Evolutionary conservation across 2,329 filamentous ascomycete genomes (phyloP), one percentile per base, ranked within the genome.

Genomic region (Dothistroma septosporum): DNA sequence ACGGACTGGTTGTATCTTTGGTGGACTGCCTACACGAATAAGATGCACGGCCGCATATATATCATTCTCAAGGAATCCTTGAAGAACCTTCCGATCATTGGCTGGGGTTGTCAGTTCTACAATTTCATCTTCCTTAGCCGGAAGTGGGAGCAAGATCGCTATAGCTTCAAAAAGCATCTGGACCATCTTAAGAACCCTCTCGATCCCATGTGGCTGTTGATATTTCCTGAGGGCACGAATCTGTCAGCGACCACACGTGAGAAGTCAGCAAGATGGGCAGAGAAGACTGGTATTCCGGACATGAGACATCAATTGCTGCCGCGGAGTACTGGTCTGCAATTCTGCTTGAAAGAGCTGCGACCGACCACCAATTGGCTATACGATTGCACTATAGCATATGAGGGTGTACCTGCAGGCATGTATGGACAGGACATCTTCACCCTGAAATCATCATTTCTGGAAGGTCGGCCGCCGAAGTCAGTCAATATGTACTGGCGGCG

Each of bases 401-500:
- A 97, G 76, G 93, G 94, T 14, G 85, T 96, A 48, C 90, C 90
- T 86, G 92, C 83, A 80, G 79, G 78, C 44, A 83, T 89, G 69
- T 97, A 88, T 67, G 92, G 93, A n/a, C 92, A 97, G 73, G 86
- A 95, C 53, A 89, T 90, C 70, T 97, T 95, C 75, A 92, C 90
- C 0, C 81, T 99, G 4, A 84, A 85, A 2, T 92, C 92, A 53
- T 95, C 91, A 4, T 96, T 94, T 73, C 87, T 97, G 64, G 86
- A 94, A 74, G 92, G 94, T 12, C 86, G 90, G 0, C 88, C 92
- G 0, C 94, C 93, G 1, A 96, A 92, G 74, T 96, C 92, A 1
- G 92, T 97, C 70, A 97, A 97, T 76, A 92, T 97, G 80, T 89
- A 96, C 76, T 99, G 93, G 91, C 86, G 94, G 57, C 87, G 92